phyloP scores from a whole-genome alignment of 768 basidiomycete species.

The Psilocybe tampanensis region DNA sequence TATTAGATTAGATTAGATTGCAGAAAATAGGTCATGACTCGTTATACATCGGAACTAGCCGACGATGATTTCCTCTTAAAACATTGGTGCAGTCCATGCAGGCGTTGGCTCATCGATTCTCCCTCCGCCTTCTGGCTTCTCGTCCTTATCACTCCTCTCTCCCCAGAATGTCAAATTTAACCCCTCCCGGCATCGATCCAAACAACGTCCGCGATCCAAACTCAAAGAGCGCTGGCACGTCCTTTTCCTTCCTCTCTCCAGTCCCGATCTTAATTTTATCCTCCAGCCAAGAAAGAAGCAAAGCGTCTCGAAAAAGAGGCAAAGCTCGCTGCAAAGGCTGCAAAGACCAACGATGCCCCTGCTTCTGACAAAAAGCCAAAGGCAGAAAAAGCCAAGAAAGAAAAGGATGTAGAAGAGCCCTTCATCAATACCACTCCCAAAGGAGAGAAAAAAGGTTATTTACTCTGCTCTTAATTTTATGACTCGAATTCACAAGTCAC shows the following conservation, averaged over 20 bases:
- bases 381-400: slow-evolving; percentile 72
- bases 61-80: slow-evolving; percentile 1
- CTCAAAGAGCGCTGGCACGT: slow-evolving; percentile 45
- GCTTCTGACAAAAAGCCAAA: slow-evolving; percentile 65
- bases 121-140: slow-evolving; percentile 13
- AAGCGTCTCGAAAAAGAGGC: slow-evolving; percentile 81
- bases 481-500: slow-evolving; percentile 1
- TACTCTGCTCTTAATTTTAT: neutral
- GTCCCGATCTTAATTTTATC: neutral
- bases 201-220: slow-evolving; percentile 35
- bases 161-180: slow-evolving; percentile 7
- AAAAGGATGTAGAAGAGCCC: slow-evolving; percentile 54
- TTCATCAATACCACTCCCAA: slow-evolving; percentile 89
- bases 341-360: slow-evolving; percentile 44
- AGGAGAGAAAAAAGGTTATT: slow-evolving; percentile 92
- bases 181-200: slow-evolving; percentile 16
- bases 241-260: neutral
- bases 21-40: neutral
- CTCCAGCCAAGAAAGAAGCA: slow-evolving; percentile 80
- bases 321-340: slow-evolving; percentile 71
- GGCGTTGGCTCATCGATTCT: slow-evolving; percentile 17
- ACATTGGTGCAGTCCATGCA: slow-evolving; percentile 15
- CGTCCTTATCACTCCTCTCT: slow-evolving; percentile 10
- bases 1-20: slow-evolving; percentile 15
- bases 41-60: slow-evolving; percentile 1